These are phyloP conservation scores for Mycena polygramma DNA, from an alignment of 768 basidiomycete species.

Conservation along the genomic window DNA sequence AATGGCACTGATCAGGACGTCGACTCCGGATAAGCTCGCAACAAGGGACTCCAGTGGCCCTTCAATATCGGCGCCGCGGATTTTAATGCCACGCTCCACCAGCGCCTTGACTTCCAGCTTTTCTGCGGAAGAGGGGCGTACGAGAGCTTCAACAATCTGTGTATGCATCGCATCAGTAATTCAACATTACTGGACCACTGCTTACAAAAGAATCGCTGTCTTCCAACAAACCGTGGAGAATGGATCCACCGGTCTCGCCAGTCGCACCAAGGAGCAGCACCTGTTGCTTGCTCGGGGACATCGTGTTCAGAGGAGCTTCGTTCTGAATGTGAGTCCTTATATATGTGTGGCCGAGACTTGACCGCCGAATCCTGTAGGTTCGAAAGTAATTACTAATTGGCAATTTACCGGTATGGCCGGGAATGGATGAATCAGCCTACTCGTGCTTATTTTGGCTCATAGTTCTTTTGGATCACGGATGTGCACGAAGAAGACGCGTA, in stretches of 20 bases:
- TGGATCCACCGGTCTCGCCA: slow-evolving; percentile 29
- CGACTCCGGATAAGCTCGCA: slow-evolving; percentile 11
- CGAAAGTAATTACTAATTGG: too few species aligned
- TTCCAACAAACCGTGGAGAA: slow-evolving; percentile 18
- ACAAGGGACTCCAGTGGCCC: slow-evolving; percentile 14
- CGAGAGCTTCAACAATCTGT: slow-evolving; percentile 28
- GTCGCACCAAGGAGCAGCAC: slow-evolving; percentile 33
- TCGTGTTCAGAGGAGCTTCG: neutral
- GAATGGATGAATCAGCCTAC: too few species aligned
- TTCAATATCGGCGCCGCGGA: slow-evolving; percentile 29
- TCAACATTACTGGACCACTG: too few species aligned
- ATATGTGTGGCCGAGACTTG: too few species aligned
- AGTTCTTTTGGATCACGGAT: too few species aligned
- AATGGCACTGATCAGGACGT: slow-evolving; percentile 32
- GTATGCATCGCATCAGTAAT: neutral
- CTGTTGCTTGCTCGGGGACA: neutral
- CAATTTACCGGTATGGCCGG: too few species aligned
- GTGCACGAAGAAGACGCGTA: too few species aligned
- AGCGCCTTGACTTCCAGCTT: slow-evolving; percentile 21
- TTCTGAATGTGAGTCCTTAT: too few species aligned
- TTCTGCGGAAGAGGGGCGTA: slow-evolving; percentile 23
- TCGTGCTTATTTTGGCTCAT: too few species aligned
- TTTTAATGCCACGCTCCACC: slow-evolving; percentile 13
- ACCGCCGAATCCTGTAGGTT: too few species aligned
- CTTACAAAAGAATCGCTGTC: slow-evolving; percentile 15